Evolutionary conservation across 257 asterid species (phyloP).

Genomic region (Solanum dulcamara): DNA sequence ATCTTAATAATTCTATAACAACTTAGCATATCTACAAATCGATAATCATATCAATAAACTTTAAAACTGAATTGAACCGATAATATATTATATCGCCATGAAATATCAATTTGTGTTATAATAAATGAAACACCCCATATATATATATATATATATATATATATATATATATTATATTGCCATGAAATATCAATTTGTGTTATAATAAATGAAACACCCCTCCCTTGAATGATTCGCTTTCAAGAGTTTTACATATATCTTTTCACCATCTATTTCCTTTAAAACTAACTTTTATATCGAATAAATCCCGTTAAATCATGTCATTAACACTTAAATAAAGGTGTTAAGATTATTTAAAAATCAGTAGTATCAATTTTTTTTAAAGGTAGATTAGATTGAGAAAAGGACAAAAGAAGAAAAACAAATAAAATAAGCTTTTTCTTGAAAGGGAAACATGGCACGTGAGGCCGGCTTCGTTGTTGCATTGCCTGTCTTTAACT

Average conservation of each 20-base stretch:
- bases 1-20: too few species aligned
- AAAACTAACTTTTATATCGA: not conserved
- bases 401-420: not conserved
- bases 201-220: too few species aligned
- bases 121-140: too few species aligned
- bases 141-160: too few species aligned
- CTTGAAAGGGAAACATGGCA: constrained; percentile 12
- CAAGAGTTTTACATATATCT: not conserved
- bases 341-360: not conserved
- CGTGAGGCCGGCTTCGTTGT: constrained; percentile 30
- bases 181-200: too few species aligned
- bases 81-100: too few species aligned
- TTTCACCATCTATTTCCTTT: not conserved
- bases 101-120: not conserved
- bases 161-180: too few species aligned
- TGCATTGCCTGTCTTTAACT: constrained; percentile 7
- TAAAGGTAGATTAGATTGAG: not conserved
- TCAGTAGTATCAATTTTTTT: too few species aligned
- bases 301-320: not conserved
- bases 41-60: too few species aligned
- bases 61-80: too few species aligned
- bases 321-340: not conserved
- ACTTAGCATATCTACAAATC: not conserved
- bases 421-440: not conserved
- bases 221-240: too few species aligned